Base-by-base conservation (phyloP, 257 asterid species). In the Przewalskia tangutica region DNA sequence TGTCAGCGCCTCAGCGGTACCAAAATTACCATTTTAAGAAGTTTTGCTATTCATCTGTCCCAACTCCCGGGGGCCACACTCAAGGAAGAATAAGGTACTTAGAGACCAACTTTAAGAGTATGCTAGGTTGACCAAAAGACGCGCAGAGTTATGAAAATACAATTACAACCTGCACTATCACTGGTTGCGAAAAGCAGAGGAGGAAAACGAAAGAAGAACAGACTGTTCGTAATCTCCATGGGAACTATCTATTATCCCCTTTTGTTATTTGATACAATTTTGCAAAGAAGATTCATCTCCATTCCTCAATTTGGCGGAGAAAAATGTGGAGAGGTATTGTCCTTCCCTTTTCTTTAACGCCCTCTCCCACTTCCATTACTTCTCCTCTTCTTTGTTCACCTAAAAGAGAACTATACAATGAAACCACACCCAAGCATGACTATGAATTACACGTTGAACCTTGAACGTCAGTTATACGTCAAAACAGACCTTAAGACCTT, bases 401-500 rank as follows among this genome's bases (percentile, higher is more conserved):
- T 48, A 38, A 50, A 27, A 53, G 20, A 27, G 65, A 77, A 77
- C 66, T 50, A 77, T 32, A 53, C 27, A 77, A 14, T 1, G 76
- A 66, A 36, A 66, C 76, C 23, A 38, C 44, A 66, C 27, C 51
- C 76, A 36, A 7, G 6, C 73, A 64, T 34, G 48, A 13, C 18
- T 34, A 64, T 64, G 23, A 34, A 46, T 34, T 64, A 34, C 73
- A 34, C 20, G 10, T 6, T 32, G 73, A 75, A 34, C 20, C 5
- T 6, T 32, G 73, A 75, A 75, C 59, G 60, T 16, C 18, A 64
- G 23, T 58, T 44, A 42, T 60, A 77, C 9, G 34, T 58, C 13
- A 64, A 80, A 12, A 40, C 87, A 76, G 81, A 95, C 99, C 99
- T 96, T 96, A 58, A 96, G 92, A 84, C 99, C 99, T 87, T 94